Conservation (phyloP, 2,329 filamentous ascomycete species). For the Capronia americana region DNA sequence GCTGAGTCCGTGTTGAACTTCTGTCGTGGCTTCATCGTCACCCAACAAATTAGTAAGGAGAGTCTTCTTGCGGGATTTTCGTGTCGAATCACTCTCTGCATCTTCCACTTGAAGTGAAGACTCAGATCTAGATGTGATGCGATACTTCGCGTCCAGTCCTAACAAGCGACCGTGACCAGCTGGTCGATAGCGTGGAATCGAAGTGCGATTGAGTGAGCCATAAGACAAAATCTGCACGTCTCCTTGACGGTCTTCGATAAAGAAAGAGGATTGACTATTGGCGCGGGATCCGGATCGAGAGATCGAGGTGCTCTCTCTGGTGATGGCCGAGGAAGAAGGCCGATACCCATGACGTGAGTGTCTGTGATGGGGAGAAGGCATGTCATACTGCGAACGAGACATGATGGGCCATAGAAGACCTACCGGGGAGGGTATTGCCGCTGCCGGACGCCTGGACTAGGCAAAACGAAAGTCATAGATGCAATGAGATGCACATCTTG, state of each 20-base stretch:
- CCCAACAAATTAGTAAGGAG: conserved; percentile 45
- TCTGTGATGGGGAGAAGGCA: not conserved
- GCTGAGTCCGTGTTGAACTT: conserved; percentile 34
- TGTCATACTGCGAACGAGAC: not conserved
- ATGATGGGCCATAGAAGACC: not conserved
- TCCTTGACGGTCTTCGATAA: conserved; percentile 68
- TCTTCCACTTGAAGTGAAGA: conserved; percentile 55
- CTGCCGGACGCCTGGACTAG: no score
- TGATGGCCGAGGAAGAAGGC: not conserved
- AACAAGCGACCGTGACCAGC: conserved; percentile 71
- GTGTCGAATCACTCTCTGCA: conserved; percentile 48
- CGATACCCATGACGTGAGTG: not conserved
- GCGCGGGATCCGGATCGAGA: not conserved
- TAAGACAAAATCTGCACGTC: conserved; percentile 78
- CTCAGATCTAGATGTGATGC: conserved; percentile 70
- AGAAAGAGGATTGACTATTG: conserved; percentile 18
- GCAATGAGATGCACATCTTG: not conserved
- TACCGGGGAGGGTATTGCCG: not conserved
- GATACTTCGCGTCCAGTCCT: conserved; percentile 65
- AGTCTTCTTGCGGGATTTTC: conserved; percentile 46
- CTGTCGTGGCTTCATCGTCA: conserved; percentile 40
- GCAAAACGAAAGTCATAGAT: not conserved
- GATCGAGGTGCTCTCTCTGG: not conserved
- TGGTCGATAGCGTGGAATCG: conserved; percentile 73
- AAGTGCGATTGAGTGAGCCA: conserved; percentile 73